Evolutionary conservation across 306 rosid genomes (phyloP).

Genomic region (Mimosa bimucronata): DNA sequence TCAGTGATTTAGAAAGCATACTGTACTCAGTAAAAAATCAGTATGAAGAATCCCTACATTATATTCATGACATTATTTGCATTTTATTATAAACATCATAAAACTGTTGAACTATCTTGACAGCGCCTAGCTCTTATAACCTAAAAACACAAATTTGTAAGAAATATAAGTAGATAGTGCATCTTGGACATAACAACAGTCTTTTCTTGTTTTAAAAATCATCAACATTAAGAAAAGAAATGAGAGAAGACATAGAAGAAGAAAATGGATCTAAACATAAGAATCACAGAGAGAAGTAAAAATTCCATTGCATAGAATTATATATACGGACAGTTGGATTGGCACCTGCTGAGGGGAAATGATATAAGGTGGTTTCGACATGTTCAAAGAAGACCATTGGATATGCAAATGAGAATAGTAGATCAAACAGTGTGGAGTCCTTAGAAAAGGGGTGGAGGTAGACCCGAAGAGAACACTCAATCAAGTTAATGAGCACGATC

Average conservation of each 20-base stretch:
- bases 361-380: no score
- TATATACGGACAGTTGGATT: no score
- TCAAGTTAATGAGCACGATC: no score
- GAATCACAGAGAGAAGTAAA: background rate
- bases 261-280: background rate
- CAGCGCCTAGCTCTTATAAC: slow-evolving; percentile 5
- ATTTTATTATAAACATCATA: background rate
- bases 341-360: no score
- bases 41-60: background rate
- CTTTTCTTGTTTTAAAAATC: background rate
- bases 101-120: background rate
- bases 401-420: no score
- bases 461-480: no score
- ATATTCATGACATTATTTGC: background rate
- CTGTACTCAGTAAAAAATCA: background rate
- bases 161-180: background rate
- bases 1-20: background rate
- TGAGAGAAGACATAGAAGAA: background rate
- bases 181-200: background rate
- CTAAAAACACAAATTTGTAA: background rate
- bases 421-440: no score
- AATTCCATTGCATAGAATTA: background rate
- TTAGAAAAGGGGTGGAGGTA: no score
- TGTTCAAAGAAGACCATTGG: no score
- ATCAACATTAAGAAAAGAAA: background rate